A percentile compares a stretch with the other conserved stretches of the same genome.
These are phyloP conservation scores for Eutrema salsugineum DNA, from an alignment of 441 rosid species.

Conservation along the genomic window DNA sequence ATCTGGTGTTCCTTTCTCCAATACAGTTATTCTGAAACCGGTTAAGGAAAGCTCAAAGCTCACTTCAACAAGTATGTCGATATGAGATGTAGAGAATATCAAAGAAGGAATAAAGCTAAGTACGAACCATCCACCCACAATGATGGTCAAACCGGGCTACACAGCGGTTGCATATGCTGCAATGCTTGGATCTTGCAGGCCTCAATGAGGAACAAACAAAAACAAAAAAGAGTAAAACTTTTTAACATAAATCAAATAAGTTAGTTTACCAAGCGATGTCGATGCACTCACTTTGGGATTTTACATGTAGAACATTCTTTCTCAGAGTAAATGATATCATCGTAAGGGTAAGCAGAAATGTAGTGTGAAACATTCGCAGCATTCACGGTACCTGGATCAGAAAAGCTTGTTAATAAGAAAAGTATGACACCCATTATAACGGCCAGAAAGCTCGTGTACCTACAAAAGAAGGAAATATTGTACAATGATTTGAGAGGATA, in stretches of 20 bases:
- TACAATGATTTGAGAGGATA: not conserved
- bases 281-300: slow-evolving; percentile 64
- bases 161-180: slow-evolving; percentile 87
- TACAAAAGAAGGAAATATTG: slow-evolving; percentile 34
- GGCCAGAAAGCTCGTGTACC: slow-evolving; percentile 71
- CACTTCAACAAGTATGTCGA: not conserved
- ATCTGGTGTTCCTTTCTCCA: slow-evolving; percentile 31
- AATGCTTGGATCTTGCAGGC: slow-evolving; percentile 97
- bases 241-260: not conserved
- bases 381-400: slow-evolving; percentile 82
- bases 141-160: slow-evolving; percentile 97
- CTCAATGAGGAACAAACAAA: slow-evolving; percentile 36
- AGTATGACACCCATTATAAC: slow-evolving; percentile 71
- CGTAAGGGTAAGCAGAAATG: slow-evolving; percentile 72
- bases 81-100: not conserved
- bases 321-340: slow-evolving; percentile 59
- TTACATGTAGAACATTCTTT: slow-evolving; percentile 82
- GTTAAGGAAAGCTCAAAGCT: not conserved
- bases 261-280: not conserved
- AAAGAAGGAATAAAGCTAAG: not conserved
- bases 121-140: slow-evolving; percentile 49
- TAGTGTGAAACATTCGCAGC: slow-evolving; percentile 62
- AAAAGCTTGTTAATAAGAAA: slow-evolving; percentile 80
- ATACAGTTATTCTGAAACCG: slow-evolving; percentile 33
- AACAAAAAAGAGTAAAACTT: not conserved